Base-by-base conservation (phyloP, 495 filamentous ascomycete genomes). In the Neurospora cerealis region DNA sequence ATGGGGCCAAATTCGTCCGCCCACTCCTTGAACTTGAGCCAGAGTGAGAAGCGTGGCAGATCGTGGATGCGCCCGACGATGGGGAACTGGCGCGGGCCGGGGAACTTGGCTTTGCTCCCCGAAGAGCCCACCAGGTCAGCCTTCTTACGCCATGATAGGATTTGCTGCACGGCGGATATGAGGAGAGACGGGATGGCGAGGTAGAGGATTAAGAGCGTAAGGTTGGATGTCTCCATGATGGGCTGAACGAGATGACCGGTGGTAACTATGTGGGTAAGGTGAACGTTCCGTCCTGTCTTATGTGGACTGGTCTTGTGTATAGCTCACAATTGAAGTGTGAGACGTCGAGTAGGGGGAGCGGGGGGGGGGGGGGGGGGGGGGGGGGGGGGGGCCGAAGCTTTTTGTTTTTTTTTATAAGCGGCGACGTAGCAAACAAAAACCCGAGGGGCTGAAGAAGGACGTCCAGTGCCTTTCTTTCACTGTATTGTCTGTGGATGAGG, bases 1-100 rank as follows among this genome's bases (percentile, higher is more conserved):
- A 89, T 87, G 1, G 87, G 87, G 4, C 88, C 88, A 46, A 86
- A 79, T n/a, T 81, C 81, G 71, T 87, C 82, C 2, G 86, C 84
- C 87, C 87, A 88, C 75, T 88, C 85, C 75, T 87, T 86, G 81
- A 88, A 88, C 78, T 88, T 87, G 70, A 85, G 77, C 86, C 86
- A 88, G 71, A 85, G 79, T 71, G 80, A 79, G 69, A 86, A 85
- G n/a, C 84, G 79, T 11, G 85, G 80, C 0, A 88, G 70, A 69
- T 88, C 86, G 40, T 87, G 85, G 15, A 88, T 78, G 62, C 85
- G 83, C 37, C 86, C 86, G 44, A 88, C 76, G 44, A 88, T 73
- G 69, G 85, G 86, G 69, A 81, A 85, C 74, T 85, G 84, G 70
- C 79, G 79, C 15, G 85, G 85, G 2, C 84, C 84, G 2, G 84